Conservation (phyloP, 1,139 yeast species). For the Diutina scorzettiae region DNA sequence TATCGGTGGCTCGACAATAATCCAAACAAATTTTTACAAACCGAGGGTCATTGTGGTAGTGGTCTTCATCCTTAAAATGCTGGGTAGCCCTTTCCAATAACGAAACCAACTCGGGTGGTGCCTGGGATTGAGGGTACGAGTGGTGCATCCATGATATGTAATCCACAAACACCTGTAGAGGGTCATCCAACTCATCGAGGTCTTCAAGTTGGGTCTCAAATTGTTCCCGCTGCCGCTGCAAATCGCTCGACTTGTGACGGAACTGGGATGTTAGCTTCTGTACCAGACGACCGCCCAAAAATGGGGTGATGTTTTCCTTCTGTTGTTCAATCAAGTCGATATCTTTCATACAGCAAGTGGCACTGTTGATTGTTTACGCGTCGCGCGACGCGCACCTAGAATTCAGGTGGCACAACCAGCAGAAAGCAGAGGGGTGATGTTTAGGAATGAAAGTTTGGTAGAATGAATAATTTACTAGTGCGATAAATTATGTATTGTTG, state of each 20-base stretch:
- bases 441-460: too few species aligned
- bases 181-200: slow-evolving; percentile 64
- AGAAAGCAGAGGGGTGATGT: too few species aligned
- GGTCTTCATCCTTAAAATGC: slow-evolving; percentile 48
- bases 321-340: slow-evolving; percentile 17
- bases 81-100: slow-evolving; percentile 66
- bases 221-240: slow-evolving; percentile 21
- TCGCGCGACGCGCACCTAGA: background rate
- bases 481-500: background rate
- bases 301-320: slow-evolving; percentile 72
- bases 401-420: background rate
- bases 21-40: slow-evolving; percentile 74
- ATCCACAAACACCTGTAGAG: slow-evolving; percentile 58
- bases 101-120: slow-evolving; percentile 44
- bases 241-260: slow-evolving; percentile 9
- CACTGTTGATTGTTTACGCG: background rate
- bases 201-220: slow-evolving; percentile 34
- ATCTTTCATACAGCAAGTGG: slow-evolving; percentile 1
- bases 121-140: slow-evolving; percentile 54
- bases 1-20: slow-evolving; percentile 56
- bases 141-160: slow-evolving; percentile 65
- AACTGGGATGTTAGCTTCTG: slow-evolving; percentile 40
- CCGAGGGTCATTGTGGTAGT: slow-evolving; percentile 73
- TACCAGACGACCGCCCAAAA: slow-evolving; percentile 62
- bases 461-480: background rate